These are phyloP conservation scores for Hypoxylon sp. DNA, from an alignment of 2,329 filamentous ascomycete species.

Conservation along the genomic window DNA sequence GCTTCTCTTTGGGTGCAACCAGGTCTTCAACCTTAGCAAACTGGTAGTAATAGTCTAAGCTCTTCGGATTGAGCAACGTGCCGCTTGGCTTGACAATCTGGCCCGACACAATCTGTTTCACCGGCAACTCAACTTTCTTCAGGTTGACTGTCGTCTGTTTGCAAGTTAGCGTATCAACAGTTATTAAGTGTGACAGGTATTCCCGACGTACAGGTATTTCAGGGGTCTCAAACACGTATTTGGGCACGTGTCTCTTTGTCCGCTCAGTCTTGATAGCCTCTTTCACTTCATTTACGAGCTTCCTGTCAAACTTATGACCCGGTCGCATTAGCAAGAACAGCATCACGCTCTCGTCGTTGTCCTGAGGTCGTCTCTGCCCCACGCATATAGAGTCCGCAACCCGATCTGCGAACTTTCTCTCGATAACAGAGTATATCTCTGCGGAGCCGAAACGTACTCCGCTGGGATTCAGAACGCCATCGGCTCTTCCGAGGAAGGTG, in stretches of 20 bases:
- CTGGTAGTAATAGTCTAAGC: slow-evolving; percentile 83
- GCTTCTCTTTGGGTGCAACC: slow-evolving; percentile 62
- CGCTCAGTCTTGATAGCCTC: slow-evolving; percentile 75
- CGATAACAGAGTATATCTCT: slow-evolving; percentile 83
- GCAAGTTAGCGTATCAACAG: slow-evolving; percentile 38
- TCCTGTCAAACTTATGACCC: slow-evolving; percentile 68
- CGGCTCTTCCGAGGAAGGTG: slow-evolving; percentile 78
- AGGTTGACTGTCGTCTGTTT: slow-evolving; percentile 83
- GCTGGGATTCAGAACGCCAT: slow-evolving; percentile 84
- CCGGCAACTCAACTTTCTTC: slow-evolving; percentile 87
- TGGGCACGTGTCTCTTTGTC: slow-evolving; percentile 82
- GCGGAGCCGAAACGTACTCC: slow-evolving; percentile 85
- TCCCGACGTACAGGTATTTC: slow-evolving; percentile 79
- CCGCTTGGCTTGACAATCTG: slow-evolving; percentile 81
- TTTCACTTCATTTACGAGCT: slow-evolving; percentile 72
- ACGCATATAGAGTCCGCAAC: slow-evolving; percentile 84
- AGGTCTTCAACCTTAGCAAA: slow-evolving; percentile 81
- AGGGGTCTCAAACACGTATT: slow-evolving; percentile 82
- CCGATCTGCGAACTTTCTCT: slow-evolving; percentile 73
- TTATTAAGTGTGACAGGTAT: background rate
- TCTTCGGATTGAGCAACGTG: slow-evolving; percentile 82
- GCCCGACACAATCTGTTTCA: slow-evolving; percentile 87
- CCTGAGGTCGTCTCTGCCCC: slow-evolving; percentile 76
- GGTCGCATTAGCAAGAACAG: slow-evolving; percentile 71
- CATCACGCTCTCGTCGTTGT: slow-evolving; percentile 69